Evolutionary conservation across 148 eudicot genomes (phyloP), one percentile per base, ranked within the genome.

Genomic region (Drosera capensis): DNA sequence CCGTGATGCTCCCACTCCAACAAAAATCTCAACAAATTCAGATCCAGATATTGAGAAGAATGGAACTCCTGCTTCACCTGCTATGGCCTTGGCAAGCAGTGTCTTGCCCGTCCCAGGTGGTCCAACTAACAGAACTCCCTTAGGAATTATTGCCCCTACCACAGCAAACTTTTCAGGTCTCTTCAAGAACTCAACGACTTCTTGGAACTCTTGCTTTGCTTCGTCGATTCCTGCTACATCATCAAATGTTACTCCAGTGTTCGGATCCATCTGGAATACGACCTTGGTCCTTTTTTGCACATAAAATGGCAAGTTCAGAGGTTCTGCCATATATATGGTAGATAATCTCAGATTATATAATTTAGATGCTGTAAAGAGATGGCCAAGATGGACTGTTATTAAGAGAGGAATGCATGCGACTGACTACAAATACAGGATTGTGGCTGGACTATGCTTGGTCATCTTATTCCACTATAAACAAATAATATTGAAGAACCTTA

Each of bases 191-290:
- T 75, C 93, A 0, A 86, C 81, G 5, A 86, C 73, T 55, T 86
- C 95, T 44, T 68, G 72, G 23, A 86, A 81, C 24, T 86, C 95
- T 62, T 78, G 83, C 58, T 86, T 86, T 43, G 95, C 95, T 60
- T 86, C 95, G 25, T 86, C 93, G 14, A 86, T 71, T 54, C 93
- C 93, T 25, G 95, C 95, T 12, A 86, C 83, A 51, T 86, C 95
- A 25, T 75, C 63, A 36, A 86, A 86, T 57, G 95, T 86, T 19
- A 86, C 73, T 51, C 92, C 86, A 2, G 92, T 86, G 71, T 86
- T 86, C 4, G 86, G 95, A 30, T 86, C 93, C 93, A 86, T 78
- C 45, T 78, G 79, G 53, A 81, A 86, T 49, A 75, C 81, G 15
- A 83, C 95, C 70, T 86, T 86, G 76, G 78, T 86, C 73, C 95